phyloP scores from a whole-genome alignment of 768 basidiomycete genomes.

The Tephrocybe sp. region DNA sequence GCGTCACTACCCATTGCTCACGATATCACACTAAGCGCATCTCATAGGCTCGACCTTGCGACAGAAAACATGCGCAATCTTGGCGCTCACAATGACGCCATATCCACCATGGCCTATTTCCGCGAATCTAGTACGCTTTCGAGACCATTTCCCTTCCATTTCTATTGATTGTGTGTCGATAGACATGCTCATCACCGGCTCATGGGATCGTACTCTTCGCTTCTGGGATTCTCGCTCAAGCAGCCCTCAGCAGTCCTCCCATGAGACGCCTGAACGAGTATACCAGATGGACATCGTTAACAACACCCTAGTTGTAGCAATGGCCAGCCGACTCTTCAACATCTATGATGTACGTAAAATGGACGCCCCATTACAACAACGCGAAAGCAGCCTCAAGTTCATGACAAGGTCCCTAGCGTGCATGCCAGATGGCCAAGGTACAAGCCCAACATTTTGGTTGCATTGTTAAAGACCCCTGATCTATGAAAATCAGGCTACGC shows the following conservation, averaged over 20 bases:
- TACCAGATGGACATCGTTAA: constrained; percentile 82
- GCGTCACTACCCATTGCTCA: constrained; percentile 25
- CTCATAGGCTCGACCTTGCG: constrained; percentile 69
- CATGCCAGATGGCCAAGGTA: constrained; percentile 92
- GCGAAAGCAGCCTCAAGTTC: constrained; percentile 94
- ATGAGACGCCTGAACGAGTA: constrained; percentile 77
- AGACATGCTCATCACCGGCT: constrained; percentile 82
- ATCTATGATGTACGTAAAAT: constrained; percentile 88
- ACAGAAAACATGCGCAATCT: constrained; percentile 72
- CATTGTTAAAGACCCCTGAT: not conserved
- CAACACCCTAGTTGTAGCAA: constrained; percentile 83
- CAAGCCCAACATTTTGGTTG: constrained; percentile 14
- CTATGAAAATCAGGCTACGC: constrained; percentile 72
- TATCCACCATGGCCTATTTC: constrained; percentile 76
- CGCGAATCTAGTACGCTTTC: constrained; percentile 56
- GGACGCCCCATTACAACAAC: constrained; percentile 67
- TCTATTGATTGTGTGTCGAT: not conserved
- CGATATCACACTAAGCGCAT: not conserved
- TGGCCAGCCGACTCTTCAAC: constrained; percentile 88
- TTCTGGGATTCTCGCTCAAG: constrained; percentile 83
- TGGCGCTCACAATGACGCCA: constrained; percentile 78
- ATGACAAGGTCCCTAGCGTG: constrained; percentile 91
- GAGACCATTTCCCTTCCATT: not conserved
- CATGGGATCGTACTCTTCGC: constrained; percentile 89
- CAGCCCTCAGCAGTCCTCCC: constrained; percentile 54